Percentiles rank a stretch among this genome's conserved stretches.
Conservation (phyloP, 2,329 filamentous ascomycete species). For the Pseudonectria buxi region DNA sequence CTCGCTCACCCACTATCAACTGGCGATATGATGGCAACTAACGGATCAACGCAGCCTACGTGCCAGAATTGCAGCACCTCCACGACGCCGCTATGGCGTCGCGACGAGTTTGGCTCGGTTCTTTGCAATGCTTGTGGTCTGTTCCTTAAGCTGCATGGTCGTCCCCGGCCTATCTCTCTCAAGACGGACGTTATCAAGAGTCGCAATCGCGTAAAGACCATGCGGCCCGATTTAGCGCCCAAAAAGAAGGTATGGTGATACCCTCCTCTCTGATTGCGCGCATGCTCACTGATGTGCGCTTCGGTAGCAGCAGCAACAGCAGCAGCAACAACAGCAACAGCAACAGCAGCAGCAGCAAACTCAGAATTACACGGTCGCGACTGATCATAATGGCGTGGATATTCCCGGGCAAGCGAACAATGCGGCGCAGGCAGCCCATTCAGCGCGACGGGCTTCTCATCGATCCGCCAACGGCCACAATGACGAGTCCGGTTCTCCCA, state of each 20-base stretch:
- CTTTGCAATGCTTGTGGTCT: slow-evolving; percentile 98
- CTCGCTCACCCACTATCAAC: slow-evolving; percentile 28
- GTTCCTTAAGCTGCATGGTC: slow-evolving; percentile 93
- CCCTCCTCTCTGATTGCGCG: background rate
- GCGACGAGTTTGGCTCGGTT: slow-evolving; percentile 91
- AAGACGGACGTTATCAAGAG: slow-evolving; percentile 99
- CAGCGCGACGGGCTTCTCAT: slow-evolving; percentile 56
- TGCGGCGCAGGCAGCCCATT: slow-evolving; percentile 47
- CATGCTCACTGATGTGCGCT: background rate
- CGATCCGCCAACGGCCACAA: slow-evolving; percentile 66
- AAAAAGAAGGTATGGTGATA: slow-evolving; percentile 66
- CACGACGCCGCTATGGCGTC: slow-evolving; percentile 92
- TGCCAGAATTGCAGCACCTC: slow-evolving; percentile 96
- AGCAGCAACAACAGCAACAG: slow-evolving; percentile 12
- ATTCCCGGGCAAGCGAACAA: slow-evolving; percentile 43
- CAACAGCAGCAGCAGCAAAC: slow-evolving; percentile 33
- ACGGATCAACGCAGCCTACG: slow-evolving; percentile 73
- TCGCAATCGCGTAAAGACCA: slow-evolving; percentile 93
- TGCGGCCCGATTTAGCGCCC: slow-evolving; percentile 67
- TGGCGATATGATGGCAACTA: slow-evolving; percentile 44
- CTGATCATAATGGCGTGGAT: slow-evolving; percentile 54
- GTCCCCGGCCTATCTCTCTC: slow-evolving; percentile 85
- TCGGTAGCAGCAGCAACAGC: too few species aligned
- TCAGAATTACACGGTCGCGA: slow-evolving; percentile 32
- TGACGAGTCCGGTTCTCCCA: slow-evolving; percentile 69